Base-by-base conservation (phyloP, 768 basidiomycete species). In the Tubosaeta sp. region DNA sequence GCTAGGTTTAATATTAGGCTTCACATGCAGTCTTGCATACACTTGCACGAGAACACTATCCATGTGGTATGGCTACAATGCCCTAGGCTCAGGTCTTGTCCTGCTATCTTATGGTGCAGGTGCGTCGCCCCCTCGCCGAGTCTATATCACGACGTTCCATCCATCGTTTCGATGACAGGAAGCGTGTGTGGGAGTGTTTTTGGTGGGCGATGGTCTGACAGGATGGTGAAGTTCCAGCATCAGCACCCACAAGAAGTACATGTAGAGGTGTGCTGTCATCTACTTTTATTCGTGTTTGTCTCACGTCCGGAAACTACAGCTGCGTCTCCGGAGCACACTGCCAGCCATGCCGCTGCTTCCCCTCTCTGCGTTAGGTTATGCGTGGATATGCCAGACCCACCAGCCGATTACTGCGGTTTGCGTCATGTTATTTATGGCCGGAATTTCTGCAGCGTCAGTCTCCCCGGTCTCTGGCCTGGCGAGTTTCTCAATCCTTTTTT, bases 101-200 rank as follows among this genome's bases (percentile, higher is more conserved):
- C 76, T 93, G 2, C 77, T 96, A 2, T 67, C 84, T 0, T 88
- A 77, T 62, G 92, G 92, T 24, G 54, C 77, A n/a, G 87, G 87
- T 82, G 46, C 36, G 75, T 58, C 36, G 6, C 21, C 44, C 13
- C 6, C 30, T 22, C 19, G n/a, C 14, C 4, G 30, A 41, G 11
- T 35, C 40, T n/a, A 31, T 13, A 19, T 16, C 18, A 21, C 1
- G 27, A 31, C 6, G 31, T 13, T 25, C 36, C 31, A 54, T 39
- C 16, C 22, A 34, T 1, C 32, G 29, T 16, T 12, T 9, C 18
- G 22, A 7, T 34, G n/a, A 22, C 53, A 69, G 82, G 82, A 0
- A 73, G 71, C 54, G 70, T 83, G 47, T 48, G 66, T 5, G 83
- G 83, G 7, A 79, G 78, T 46, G 59, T 83, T n/a, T 58, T 77